Base-by-base conservation (phyloP, 768 basidiomycete species). In the Leccinum variicolor region DNA sequence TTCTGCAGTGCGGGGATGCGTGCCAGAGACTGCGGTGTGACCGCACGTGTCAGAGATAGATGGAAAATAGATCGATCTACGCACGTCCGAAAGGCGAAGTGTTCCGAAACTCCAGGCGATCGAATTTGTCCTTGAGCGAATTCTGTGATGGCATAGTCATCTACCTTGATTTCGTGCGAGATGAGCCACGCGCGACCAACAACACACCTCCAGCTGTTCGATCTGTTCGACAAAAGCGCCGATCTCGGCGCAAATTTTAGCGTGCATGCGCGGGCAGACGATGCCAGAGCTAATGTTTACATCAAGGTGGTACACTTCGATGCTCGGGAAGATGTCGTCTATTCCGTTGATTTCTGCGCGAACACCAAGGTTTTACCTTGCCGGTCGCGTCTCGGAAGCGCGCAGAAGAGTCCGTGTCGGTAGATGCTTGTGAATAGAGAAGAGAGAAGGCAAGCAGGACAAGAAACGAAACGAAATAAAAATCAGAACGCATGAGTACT, bases 251-350 rank as follows among this genome's bases (percentile, higher is more conserved):
- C 7, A 26, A 26, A 7, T 6, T 26, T 26, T 26, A 26, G 26
- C 26, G 8, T 26, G 26, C 26, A 26, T 26, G 26, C 26, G 26
- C 26, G 26, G 26, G 26, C 7, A 26, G 26, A 26, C 8, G 8
- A 28, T 8, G 26, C 26, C 7, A 26, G 28, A 5, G 39, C 53
- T 15, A 46, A 53, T 34, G 13, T 10, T 41, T 50, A 50, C 15
- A 52, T 11, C 26, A 52, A 52, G 92, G 47, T 98, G 95, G 95
- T 98, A 86, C 66, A 94, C 95, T 0, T 92, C 92, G 6, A 88
- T 98, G 82, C 79, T 98, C 0, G 96, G 96, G 3, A 96, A 92
- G 64, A 76, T 88, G 70, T 82, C 89, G 0, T 92, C 92, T 2
- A 77, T 98, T 2, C 69, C 73, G 0, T 73, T 81, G 4, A 71